Conservation (phyloP, 2,329 filamentous ascomycete genomes). For the Botrytis squamosa region DNA sequence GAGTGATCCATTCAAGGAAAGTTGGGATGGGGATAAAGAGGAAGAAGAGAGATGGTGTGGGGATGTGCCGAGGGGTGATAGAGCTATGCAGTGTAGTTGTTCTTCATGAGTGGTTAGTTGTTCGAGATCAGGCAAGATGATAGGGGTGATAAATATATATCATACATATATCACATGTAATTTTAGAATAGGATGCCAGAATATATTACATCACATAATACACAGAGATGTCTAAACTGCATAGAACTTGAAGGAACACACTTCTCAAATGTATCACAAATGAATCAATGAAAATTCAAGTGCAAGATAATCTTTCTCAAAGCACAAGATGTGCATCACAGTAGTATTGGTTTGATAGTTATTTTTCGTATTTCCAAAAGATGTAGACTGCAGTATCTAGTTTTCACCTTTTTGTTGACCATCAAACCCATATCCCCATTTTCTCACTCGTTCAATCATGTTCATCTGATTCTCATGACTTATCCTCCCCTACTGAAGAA, state of each 20-base stretch:
- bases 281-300: neutral
- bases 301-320: neutral
- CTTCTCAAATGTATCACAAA: neutral
- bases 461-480: neutral
- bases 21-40: constrained; percentile 66
- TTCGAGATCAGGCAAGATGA: neutral
- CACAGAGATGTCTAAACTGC: neutral
- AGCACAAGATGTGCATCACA: neutral
- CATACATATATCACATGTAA: neutral
- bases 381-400: neutral
- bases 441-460: constrained; percentile 4
- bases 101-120: constrained; percentile 61
- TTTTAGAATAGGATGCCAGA: neutral
- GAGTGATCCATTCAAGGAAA: constrained; percentile 79
- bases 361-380: neutral
- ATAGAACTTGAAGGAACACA: neutral
- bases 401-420: neutral
- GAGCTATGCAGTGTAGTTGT: constrained; percentile 92
- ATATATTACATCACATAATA: neutral
- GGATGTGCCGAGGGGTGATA: constrained; percentile 74
- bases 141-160: neutral
- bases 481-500: neutral
- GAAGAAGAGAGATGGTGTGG: constrained; percentile 83
- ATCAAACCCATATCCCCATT: constrained; percentile 12
- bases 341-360: neutral